phyloP scores from a whole-genome alignment of 352 stramenopile species.

The Phytophthora niederhauseri region DNA sequence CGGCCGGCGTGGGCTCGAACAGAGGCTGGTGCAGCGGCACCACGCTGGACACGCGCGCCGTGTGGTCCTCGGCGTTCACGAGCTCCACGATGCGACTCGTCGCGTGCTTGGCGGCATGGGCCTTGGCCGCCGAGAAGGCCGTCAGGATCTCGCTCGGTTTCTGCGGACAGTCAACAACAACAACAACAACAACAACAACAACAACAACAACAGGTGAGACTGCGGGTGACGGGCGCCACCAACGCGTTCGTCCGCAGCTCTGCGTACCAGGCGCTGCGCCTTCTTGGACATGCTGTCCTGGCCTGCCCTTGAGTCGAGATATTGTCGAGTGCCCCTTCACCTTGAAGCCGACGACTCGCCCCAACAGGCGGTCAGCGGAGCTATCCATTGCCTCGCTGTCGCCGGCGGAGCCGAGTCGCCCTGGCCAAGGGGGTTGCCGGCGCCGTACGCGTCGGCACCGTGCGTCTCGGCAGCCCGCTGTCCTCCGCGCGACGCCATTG shows the following conservation, averaged over 20 bases:
- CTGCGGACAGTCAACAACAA: slow-evolving; percentile 19
- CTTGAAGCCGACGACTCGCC: slow-evolving; percentile 13
- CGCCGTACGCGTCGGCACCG: no score
- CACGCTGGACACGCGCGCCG: slow-evolving; percentile 51
- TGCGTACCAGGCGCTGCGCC: slow-evolving; percentile 29
- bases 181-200: slow-evolving; percentile 5
- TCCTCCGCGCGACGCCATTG: background rate
- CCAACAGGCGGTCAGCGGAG: no score
- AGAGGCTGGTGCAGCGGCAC: slow-evolving; percentile 88
- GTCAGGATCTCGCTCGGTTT: slow-evolving; percentile 75
- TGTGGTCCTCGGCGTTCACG: slow-evolving; percentile 80
- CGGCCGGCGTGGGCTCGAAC: slow-evolving; percentile 83
- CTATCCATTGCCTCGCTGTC: no score
- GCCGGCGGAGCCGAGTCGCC: no score
- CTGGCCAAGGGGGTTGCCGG: no score
- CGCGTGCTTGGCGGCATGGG: slow-evolving; percentile 42
- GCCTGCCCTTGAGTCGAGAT: no score
- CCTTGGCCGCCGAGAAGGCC: slow-evolving; percentile 65
- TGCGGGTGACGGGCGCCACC: no score
- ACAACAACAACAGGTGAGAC: background rate
- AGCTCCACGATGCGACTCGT: slow-evolving; percentile 62
- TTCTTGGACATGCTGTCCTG: slow-evolving; percentile 28
- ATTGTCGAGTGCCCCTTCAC: background rate
- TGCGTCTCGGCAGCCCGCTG: background rate
- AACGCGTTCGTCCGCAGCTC: no score